phyloP scores from a whole-genome alignment of 1,284 basidiomycete species.

The Tilletia caries region DNA sequence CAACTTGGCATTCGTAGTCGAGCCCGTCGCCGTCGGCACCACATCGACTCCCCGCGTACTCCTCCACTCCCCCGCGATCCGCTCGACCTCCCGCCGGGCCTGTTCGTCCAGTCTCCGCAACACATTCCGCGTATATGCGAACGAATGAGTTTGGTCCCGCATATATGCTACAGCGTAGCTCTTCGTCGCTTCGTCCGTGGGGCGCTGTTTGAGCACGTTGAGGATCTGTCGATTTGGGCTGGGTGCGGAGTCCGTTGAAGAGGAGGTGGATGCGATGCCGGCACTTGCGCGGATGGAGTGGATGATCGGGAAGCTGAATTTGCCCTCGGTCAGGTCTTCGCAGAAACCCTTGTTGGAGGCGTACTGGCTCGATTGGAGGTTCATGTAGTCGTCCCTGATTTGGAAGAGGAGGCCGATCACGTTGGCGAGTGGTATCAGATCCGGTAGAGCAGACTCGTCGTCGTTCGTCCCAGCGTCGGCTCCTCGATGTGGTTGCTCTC shows the following conservation, averaged over 20 bases:
- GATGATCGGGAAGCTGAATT: conserved; percentile 91
- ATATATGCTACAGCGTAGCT: conserved; percentile 48
- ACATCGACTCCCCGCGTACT: neutral
- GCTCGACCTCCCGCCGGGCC: conserved; percentile 30
- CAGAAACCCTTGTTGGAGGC: conserved; percentile 87
- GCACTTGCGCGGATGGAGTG: conserved; percentile 67
- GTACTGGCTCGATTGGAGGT: conserved; percentile 82
- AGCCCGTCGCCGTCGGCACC: too few relatives aligned
- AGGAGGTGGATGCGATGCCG: neutral
- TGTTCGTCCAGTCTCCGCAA: conserved; percentile 33
- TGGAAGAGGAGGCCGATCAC: conserved; percentile 92
- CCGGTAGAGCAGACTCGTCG: conserved; percentile 10
- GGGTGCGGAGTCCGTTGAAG: neutral
- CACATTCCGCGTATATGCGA: conserved; percentile 47
- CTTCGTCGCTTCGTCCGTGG: conserved; percentile 44
- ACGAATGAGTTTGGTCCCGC: conserved; percentile 40
- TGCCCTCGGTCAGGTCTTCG: conserved; percentile 91
- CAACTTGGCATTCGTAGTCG: conserved; percentile 26
- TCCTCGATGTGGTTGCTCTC: too few relatives aligned
- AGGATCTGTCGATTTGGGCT: conserved; percentile 39
- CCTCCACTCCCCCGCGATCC: conserved; percentile 17
- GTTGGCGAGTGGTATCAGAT: conserved; percentile 75
- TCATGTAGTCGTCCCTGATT: conserved; percentile 96
- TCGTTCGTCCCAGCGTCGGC: neutral
- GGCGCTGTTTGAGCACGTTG: conserved; percentile 44